Conservation (phyloP, 306 rosid genomes). For the Luffa acutangula region DNA sequence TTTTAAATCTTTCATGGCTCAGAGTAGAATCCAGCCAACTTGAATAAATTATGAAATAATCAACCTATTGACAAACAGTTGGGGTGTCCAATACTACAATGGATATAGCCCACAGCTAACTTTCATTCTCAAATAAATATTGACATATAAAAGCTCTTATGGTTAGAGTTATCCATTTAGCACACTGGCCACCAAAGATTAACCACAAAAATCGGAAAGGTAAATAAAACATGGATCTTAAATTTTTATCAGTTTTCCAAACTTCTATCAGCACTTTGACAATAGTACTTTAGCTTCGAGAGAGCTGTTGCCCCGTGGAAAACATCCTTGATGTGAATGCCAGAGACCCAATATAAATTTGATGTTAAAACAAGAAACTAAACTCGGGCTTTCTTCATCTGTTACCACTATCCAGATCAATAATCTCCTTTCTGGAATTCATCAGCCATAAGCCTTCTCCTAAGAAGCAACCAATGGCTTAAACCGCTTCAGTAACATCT, state of each 20-base stretch:
- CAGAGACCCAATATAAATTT: background rate
- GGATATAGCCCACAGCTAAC: constrained; percentile 1
- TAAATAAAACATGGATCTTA: background rate
- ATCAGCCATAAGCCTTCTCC: background rate
- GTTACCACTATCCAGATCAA: background rate
- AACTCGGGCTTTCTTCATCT: background rate
- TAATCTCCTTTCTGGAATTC: background rate
- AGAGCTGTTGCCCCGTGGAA: background rate
- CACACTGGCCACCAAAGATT: background rate
- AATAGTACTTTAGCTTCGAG: background rate
- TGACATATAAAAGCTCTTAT: background rate
- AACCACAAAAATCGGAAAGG: background rate
- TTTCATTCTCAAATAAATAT: background rate
- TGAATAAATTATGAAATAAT: background rate
- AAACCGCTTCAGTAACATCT: background rate
- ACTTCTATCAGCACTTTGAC: background rate
- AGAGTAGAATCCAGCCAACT: background rate
- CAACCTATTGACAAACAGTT: background rate
- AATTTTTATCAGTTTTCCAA: background rate
- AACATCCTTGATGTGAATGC: background rate
- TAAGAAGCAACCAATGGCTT: background rate
- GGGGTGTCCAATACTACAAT: background rate
- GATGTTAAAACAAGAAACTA: background rate
- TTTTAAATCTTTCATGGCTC: background rate
- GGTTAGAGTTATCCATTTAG: background rate